Evolutionary conservation across 2,329 filamentous ascomycete genomes (phyloP), one percentile per base, ranked within the genome.

Genomic region (Xylariaceae sp.): DNA sequence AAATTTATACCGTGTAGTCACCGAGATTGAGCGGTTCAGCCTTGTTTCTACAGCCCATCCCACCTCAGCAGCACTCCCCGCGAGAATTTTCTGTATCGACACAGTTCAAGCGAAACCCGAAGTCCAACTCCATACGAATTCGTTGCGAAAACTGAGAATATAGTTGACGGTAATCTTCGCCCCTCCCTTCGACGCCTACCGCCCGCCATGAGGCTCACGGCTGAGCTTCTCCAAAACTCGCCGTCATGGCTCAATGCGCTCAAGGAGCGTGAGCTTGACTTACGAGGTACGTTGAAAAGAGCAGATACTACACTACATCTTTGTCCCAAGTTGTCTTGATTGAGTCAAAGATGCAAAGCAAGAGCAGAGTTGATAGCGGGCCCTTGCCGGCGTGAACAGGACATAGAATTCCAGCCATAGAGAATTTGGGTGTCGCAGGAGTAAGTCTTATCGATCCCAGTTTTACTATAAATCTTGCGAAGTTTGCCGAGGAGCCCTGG

Each of bases 231-330:
- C 72, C 81, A 89, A 69, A 83, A 81, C 68, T 95, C 93, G 64
- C 85, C 95, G 56, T 96, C 91, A 66, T 98, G 96, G 78, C 86
- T 97, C 71, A 98, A 97, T 72, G 90, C 91, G 65, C 80, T 98
- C 68, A 95, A 93, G 73, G 93, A 98, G 79, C 89, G 93, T 69
- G 93, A 98, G 80, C 82, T 98, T 67, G 90, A 97, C 76, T 88
- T 98, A 61, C 84, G 93, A 95, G 93, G 93, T 97, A 87, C 82
- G 89, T 78, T 70, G 86, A 86, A 89, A 95, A 89, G 89, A 83
- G 77, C 87, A 91, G 89, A 93, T 95, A 81, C 89, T 95, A 87
- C 87, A 89, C 81, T 80, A 81, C 72, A 64, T 72, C 65, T 59
- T 62, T 60, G 56, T 63, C 61, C 64, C 64, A 46, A 46, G 44